These are phyloP conservation scores for Yamadazyma kitorensis DNA, from an alignment of 805 yeast genomes.

Conservation along the genomic window DNA sequence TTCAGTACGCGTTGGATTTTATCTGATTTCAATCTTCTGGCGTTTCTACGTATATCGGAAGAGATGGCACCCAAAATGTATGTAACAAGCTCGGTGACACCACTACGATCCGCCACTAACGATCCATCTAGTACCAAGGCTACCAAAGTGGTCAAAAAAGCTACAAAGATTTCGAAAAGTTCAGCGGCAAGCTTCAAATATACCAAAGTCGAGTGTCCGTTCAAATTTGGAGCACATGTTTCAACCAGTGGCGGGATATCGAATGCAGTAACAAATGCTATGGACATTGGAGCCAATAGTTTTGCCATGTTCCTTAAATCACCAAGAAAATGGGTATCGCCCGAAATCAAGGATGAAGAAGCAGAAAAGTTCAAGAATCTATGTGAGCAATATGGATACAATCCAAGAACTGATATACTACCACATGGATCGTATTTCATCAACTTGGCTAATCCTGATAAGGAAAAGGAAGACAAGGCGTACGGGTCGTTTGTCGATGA, in stretches of 20 bases:
- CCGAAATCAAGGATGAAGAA: conserved; percentile 67
- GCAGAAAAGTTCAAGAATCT: conserved; percentile 59
- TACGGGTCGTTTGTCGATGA: conserved; percentile 82
- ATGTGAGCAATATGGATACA: conserved; percentile 62
- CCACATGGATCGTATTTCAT: conserved; percentile 97
- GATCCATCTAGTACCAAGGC: no score
- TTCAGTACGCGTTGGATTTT: no score
- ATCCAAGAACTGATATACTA: conserved; percentile 73
- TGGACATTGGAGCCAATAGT: conserved; percentile 62
- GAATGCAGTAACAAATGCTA: conserved; percentile 55
- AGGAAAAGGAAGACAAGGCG: conserved; percentile 72
- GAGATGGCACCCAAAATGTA: no score
- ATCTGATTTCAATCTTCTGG: no score
- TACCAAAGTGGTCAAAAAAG: conserved; percentile 9
- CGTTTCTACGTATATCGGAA: no score
- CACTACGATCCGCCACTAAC: no score
- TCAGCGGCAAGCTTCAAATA: conserved; percentile 16
- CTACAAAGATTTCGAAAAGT: not conserved
- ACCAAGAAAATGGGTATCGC: conserved; percentile 89
- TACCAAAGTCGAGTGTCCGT: conserved; percentile 14
- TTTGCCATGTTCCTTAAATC: conserved; percentile 90
- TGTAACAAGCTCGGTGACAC: conserved; percentile 4
- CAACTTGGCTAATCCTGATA: conserved; percentile 88
- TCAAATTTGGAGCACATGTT: conserved; percentile 87
- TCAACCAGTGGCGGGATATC: conserved; percentile 79